phyloP scores from a whole-genome alignment of 495 filamentous ascomycete genomes.

The Lichina pygmaea region DNA sequence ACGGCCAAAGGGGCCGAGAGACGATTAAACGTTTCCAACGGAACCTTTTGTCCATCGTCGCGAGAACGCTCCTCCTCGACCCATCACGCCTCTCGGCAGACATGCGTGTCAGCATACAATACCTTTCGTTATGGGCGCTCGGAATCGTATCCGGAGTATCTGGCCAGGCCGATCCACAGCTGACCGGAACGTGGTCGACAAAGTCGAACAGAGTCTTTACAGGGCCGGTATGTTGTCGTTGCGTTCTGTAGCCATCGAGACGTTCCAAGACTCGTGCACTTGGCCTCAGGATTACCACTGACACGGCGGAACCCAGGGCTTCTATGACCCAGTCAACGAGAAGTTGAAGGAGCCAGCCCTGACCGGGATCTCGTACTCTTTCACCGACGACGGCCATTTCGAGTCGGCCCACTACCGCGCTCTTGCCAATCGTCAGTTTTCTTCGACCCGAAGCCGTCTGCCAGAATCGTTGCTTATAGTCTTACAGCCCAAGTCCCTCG shows the following conservation, averaged over 20 bases:
- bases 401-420: conserved; percentile 53
- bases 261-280: neutral
- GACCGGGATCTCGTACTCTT: conserved; percentile 64
- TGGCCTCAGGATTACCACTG: neutral
- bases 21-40: too few relatives aligned
- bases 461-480: neutral
- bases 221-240: conserved; percentile 32
- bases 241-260: neutral
- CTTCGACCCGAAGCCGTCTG: neutral
- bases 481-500: conserved; percentile 27
- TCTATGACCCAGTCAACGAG: conserved; percentile 48
- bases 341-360: conserved; percentile 37
- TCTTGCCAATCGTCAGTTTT: conserved; percentile 39
- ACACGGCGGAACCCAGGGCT: conserved; percentile 20
- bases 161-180: conserved; percentile 14
- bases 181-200: conserved; percentile 53
- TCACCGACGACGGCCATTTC: conserved; percentile 42
- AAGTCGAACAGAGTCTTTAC: conserved; percentile 49
- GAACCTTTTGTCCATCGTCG: too few relatives aligned
- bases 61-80: too few relatives aligned
- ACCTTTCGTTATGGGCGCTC: conserved; percentile 10
- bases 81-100: neutral
- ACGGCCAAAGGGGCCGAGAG: too few relatives aligned
- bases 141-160: conserved; percentile 10
- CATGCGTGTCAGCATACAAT: conserved; percentile 7